A percentile compares a stretch with the other conserved stretches of the same genome.
Conservation (phyloP, 1,284 basidiomycete genomes). For the Fistulina hepatica region DNA sequence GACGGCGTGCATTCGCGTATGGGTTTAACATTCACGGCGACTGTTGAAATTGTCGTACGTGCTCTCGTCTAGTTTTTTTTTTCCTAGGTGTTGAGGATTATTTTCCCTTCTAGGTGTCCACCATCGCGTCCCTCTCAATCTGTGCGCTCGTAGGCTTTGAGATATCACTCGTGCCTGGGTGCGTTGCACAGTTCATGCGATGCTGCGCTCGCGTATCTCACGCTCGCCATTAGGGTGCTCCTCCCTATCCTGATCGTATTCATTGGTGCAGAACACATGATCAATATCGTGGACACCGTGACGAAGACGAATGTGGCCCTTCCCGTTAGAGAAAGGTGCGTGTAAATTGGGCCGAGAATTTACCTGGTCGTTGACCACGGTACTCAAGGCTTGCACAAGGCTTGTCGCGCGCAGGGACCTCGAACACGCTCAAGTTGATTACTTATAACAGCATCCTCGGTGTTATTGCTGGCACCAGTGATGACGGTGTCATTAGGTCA, state of each 20-base stretch:
- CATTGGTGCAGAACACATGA: conserved; percentile 97
- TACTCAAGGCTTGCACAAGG: conserved; percentile 92
- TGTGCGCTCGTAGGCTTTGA: conserved; percentile 79
- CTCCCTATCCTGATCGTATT: conserved; percentile 93
- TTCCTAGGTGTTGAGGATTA: too few species aligned
- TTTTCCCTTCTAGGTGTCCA: too few species aligned
- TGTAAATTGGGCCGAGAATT: conserved; percentile 71
- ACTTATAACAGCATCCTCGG: conserved; percentile 79
- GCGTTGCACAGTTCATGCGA: conserved; percentile 16
- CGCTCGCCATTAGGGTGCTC: conserved; percentile 46
- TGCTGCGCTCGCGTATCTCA: conserved; percentile 1
- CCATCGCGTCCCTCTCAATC: conserved; percentile 87
- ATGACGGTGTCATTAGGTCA: too few species aligned
- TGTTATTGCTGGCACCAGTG: conserved; percentile 68
- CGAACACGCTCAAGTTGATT: conserved; percentile 86
- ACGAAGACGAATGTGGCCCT: conserved; percentile 7
- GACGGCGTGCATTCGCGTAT: conserved; percentile 83
- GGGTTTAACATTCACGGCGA: conserved; percentile 88
- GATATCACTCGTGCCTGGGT: conserved; percentile 84
- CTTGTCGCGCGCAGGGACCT: conserved; percentile 77
- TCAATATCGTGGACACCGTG: conserved; percentile 63
- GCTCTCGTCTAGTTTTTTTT: too few species aligned
- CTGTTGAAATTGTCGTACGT: conserved; percentile 84
- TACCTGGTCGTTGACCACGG: conserved; percentile 77
- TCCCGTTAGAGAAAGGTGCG: conserved; percentile 3